These are phyloP conservation scores for Aquilaria sinensis DNA, from an alignment of 345 rosid genomes.

Conservation along the genomic window DNA sequence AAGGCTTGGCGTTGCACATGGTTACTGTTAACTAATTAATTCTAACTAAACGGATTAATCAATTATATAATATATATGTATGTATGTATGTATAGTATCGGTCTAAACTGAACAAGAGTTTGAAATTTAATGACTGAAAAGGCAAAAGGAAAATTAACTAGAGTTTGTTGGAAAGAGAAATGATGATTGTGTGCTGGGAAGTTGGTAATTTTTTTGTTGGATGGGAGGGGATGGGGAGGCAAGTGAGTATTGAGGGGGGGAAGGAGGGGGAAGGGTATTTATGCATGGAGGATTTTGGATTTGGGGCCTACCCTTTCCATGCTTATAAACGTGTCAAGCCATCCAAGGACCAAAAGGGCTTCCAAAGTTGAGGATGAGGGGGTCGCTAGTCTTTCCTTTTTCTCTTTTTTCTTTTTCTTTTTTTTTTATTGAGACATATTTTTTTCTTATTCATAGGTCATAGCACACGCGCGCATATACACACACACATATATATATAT, in stretches of 20 bases:
- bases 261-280: slow-evolving; percentile 23
- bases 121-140: slow-evolving; percentile 2
- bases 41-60: slow-evolving; percentile 7
- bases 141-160: slow-evolving; percentile 1
- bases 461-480: no score
- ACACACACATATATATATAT: no score
- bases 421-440: not conserved
- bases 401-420: not conserved
- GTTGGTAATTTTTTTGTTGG: slow-evolving; percentile 12
- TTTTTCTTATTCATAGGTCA: no score
- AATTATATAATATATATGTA: not conserved
- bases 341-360: slow-evolving; percentile 8
- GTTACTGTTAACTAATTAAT: not conserved
- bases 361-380: slow-evolving; percentile 8
- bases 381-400: slow-evolving; percentile 3
- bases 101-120: not conserved
- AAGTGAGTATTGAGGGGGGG: not conserved
- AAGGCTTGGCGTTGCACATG: slow-evolving; percentile 63
- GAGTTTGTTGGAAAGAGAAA: not conserved
- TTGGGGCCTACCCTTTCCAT: slow-evolving; percentile 21
- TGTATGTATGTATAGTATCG: no score
- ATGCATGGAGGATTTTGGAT: slow-evolving; percentile 28
- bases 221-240: slow-evolving; percentile 12
- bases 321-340: slow-evolving; percentile 25
- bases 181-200: no score